Conservation (phyloP, 1,284 basidiomycete species). For the Ganoderma resinaceum region DNA sequence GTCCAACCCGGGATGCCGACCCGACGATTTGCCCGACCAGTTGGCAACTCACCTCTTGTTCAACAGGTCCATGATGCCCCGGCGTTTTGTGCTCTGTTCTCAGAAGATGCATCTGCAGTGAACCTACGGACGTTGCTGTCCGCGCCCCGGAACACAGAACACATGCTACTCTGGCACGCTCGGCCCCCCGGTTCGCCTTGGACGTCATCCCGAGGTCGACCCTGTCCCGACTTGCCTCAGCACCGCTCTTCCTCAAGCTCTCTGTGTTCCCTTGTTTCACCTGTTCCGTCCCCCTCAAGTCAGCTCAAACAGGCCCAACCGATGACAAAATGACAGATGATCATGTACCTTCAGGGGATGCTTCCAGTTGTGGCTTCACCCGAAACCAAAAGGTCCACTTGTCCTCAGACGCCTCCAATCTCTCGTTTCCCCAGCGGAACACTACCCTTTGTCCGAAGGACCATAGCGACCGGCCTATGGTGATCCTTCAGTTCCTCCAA, state of each 20-base stretch:
- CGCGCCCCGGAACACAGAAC: background rate
- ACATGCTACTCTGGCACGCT: background rate
- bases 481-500: background rate
- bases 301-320: background rate
- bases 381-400: slow-evolving; percentile 39
- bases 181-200: background rate
- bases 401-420: slow-evolving; percentile 27
- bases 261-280: background rate
- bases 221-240: background rate
- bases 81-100: background rate
- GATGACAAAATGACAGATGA: background rate
- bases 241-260: background rate
- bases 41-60: background rate
- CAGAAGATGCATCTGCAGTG: background rate
- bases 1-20: background rate
- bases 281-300: background rate
- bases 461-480: slow-evolving; percentile 32
- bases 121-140: background rate
- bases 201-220: background rate
- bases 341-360: background rate
- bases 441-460: slow-evolving; percentile 32
- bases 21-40: background rate
- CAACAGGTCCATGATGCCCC: background rate
- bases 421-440: slow-evolving; percentile 35
- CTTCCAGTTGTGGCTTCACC: slow-evolving; percentile 10